These are phyloP conservation scores for Glycine tomentella DNA, from an alignment of 306 rosid genomes.

Conservation along the genomic window DNA sequence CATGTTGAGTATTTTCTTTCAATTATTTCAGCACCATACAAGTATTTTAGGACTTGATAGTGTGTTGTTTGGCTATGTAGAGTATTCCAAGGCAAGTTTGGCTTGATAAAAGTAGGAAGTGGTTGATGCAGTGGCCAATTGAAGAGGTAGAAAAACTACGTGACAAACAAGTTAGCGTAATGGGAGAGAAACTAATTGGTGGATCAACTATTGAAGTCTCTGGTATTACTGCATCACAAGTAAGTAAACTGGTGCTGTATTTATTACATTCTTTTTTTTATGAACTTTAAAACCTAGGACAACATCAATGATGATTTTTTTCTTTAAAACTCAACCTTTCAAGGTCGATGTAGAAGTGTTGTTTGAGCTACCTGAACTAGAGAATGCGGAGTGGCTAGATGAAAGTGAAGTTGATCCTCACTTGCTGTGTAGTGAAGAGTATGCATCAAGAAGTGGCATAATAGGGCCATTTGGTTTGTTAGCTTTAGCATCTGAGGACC, in stretches of 20 bases:
- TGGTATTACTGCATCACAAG: constrained; percentile 76
- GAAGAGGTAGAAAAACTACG: constrained; percentile 60
- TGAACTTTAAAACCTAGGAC: neutral
- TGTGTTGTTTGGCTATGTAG: constrained; percentile 34
- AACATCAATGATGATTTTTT: neutral
- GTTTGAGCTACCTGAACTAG: constrained; percentile 55
- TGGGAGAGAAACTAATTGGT: constrained; percentile 43
- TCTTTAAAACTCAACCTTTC: neutral
- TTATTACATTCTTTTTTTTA: neutral
- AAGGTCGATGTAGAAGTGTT: constrained; percentile 76
- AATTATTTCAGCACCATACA: neutral
- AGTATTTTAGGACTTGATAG: neutral
- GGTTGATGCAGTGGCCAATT: constrained; percentile 73
- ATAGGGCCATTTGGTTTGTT: constrained; percentile 74
- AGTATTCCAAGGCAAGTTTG: constrained; percentile 68
- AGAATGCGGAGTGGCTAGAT: constrained; percentile 55
- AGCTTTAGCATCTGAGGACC: constrained; percentile 66
- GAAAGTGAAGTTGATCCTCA: constrained; percentile 57
- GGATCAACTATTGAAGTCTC: constrained; percentile 57
- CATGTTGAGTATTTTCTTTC: neutral
- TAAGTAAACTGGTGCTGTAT: constrained; percentile 30
- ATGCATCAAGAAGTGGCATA: constrained; percentile 51
- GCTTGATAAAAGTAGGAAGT: constrained; percentile 60
- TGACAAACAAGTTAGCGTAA: constrained; percentile 45
- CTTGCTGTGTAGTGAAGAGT: constrained; percentile 56